A percentile compares a stretch with the other conserved stretches of the same genome.
Conservation (phyloP, 2,329 filamentous ascomycete genomes). For the Clarireedia homoeocarpa region DNA sequence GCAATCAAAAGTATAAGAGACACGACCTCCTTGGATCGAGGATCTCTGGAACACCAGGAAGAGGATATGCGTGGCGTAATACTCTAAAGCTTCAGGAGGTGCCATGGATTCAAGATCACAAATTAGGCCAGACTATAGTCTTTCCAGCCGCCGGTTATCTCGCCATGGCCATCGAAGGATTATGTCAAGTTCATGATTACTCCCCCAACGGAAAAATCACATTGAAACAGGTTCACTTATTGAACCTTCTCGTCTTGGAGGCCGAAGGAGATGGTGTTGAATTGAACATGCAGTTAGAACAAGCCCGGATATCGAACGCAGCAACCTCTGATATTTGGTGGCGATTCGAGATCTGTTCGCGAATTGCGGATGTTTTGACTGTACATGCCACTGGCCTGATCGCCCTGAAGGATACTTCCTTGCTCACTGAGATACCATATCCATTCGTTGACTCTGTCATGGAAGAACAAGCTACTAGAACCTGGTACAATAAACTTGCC, state of each 20-base stretch:
- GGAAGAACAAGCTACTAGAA: neutral
- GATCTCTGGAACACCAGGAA: conserved; percentile 11
- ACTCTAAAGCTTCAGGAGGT: conserved; percentile 33
- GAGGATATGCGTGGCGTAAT: conserved; percentile 28
- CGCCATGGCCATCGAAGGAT: conserved; percentile 14
- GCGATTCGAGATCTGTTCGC: no score
- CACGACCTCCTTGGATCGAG: conserved; percentile 41
- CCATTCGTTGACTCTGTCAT: neutral
- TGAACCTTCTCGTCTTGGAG: neutral
- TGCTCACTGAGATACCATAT: neutral
- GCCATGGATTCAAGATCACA: conserved; percentile 45
- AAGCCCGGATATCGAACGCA: no score
- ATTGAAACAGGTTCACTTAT: neutral
- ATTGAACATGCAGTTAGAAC: no score
- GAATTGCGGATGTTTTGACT: no score
- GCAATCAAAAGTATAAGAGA: neutral
- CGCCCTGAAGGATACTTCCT: no score
- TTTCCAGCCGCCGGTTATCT: conserved; percentile 33
- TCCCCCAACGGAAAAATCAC: neutral
- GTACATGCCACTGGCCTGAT: no score
- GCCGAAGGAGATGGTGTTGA: neutral
- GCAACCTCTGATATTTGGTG: no score
- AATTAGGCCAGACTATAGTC: conserved; percentile 41
- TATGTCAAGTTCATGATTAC: conserved; percentile 6
- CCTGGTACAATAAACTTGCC: neutral